Evolutionary conservation across 441 rosid genomes (phyloP), one percentile per base, ranked within the genome.

Genomic region (Kokia cookei): DNA sequence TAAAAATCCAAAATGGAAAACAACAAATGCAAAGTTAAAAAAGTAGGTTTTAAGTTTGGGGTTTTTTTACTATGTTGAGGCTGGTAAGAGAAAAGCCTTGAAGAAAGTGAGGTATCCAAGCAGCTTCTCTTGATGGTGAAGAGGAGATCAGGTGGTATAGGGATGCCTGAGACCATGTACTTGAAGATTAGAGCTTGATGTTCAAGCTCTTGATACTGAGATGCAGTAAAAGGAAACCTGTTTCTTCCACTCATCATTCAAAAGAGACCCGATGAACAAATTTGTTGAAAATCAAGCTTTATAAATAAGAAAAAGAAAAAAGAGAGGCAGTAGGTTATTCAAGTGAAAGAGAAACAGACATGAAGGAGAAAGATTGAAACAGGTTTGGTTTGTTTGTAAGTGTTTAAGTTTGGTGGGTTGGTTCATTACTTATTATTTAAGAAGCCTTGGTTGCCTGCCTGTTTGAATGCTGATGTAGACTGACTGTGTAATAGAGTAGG

Each of bases 191-290:
- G 81, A 65, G 97, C 94, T 88, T 96, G 99, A 69, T 92, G 96
- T 74, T 96, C 97, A 71, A 96, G 97, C 80, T 96, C 99, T 84
- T 96, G 97, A 93, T 91, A 93, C 51, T 96, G 99, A 71, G 91
- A 80, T 26, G 92, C 82, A 55, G 98, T 93, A 88, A 96, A 93
- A 40, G 97, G 98, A 73, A 85, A 85, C 62, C 85, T 91, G 77
- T 66, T 84, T 69, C 88, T 76, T 27, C 85, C 86, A 66, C 76
- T 87, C 84, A 80, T 86, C 82, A 75, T 67, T 68, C 10, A 65
- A 58, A 73, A 73, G 77, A 68, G 72, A 79, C 27, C 29, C 12
- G 47, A 45, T 55, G 35, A 40, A 55, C 66, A 63, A 27, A 61
- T 27, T 51, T 45, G 32, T 69, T 63, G 71, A 61, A 24, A 29